Evolutionary conservation across 495 filamentous ascomycete genomes (phyloP), one percentile per base, ranked within the genome.

Genomic region (Penicillium malachiteum): DNA sequence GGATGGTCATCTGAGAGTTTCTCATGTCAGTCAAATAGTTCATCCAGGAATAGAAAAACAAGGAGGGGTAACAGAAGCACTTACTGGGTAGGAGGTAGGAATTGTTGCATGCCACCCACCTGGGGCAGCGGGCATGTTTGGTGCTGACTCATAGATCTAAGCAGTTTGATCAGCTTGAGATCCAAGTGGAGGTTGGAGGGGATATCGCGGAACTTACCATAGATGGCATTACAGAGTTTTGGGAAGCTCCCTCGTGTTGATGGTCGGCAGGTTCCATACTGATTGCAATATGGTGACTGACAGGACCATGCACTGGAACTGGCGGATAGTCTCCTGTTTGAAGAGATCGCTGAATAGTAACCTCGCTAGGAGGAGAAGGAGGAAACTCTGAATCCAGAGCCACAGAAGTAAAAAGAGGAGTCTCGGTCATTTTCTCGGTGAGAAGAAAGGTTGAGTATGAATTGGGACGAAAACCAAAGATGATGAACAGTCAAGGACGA

Each of bases 81-180:
- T 57, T 59, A 65, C 62, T 16, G 53, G 48, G n/a, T 45, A 42
- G 37, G 60, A 65, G 37, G 66, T 45, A 5, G 67, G 56, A 7
- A 64, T 52, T 26, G 41, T 3, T 13, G 33, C 13, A 5, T 32
- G 32, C 38, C 59, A 66, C n/a, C n/a, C n/a, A n/a, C n/a, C n/a
- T n/a, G n/a, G n/a, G n/a, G n/a, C n/a, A n/a, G n/a, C n/a, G n/a
- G n/a, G n/a, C 16, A 60, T 58, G 5, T 50, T 26, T 14, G 62
- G 26, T 1, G 59, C 39, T 31, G 60, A 57, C 8, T 44, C 40
- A 52, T 64, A 60, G 43, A 50, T 40, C 52, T 62, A 14, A 3
- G 31, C 3, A 16, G 10, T 30, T 41, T 51, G 9, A 49, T 32
- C 14, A 21, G 18, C 33, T 48, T 26, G 30, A 9, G 16, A 16